These are phyloP conservation scores for Aspergillus sclerotialis DNA, from an alignment of 2,329 filamentous ascomycete species.

Conservation along the genomic window DNA sequence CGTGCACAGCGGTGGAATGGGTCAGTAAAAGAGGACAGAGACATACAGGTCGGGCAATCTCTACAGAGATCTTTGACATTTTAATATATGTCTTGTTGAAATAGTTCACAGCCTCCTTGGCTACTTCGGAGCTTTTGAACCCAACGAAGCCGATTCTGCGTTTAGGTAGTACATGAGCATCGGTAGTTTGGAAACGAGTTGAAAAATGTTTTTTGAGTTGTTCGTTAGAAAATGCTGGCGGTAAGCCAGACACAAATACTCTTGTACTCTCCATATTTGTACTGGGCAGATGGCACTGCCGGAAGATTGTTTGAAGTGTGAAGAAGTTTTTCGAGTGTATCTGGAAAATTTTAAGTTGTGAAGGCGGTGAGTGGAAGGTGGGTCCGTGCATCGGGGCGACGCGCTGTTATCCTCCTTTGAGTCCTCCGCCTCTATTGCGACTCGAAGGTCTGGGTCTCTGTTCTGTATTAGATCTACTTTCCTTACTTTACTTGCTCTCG, in stretches of 20 bases:
- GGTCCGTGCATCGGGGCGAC: constrained; percentile 15
- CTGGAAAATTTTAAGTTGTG: constrained; percentile 2
- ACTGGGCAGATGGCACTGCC: constrained; percentile 15
- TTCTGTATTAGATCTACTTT: neutral
- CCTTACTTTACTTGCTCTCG: constrained; percentile 5
- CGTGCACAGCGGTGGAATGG: constrained; percentile 22
- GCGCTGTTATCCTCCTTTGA: no score
- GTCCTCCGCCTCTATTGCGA: neutral
- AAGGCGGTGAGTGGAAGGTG: constrained; percentile 10
- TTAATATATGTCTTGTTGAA: constrained; percentile 94
- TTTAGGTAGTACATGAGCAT: constrained; percentile 83
- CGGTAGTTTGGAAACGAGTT: constrained; percentile 69
- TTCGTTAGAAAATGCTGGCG: constrained; percentile 74
- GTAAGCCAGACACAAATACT: constrained; percentile 66
- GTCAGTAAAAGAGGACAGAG: constrained; percentile 2
- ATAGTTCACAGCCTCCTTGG: constrained; percentile 78
- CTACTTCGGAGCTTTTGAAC: constrained; percentile 76
- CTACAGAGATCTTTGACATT: constrained; percentile 88
- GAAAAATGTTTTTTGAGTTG: constrained; percentile 88
- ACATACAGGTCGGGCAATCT: constrained; percentile 74
- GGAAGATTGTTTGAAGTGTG: constrained; percentile 1
- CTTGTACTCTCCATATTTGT: constrained; percentile 66
- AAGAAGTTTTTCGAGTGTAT: neutral
- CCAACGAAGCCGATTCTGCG: constrained; percentile 93
- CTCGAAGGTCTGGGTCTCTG: neutral